phyloP scores from a whole-genome alignment of 768 basidiomycete genomes.

The Termitomyces sp. region DNA sequence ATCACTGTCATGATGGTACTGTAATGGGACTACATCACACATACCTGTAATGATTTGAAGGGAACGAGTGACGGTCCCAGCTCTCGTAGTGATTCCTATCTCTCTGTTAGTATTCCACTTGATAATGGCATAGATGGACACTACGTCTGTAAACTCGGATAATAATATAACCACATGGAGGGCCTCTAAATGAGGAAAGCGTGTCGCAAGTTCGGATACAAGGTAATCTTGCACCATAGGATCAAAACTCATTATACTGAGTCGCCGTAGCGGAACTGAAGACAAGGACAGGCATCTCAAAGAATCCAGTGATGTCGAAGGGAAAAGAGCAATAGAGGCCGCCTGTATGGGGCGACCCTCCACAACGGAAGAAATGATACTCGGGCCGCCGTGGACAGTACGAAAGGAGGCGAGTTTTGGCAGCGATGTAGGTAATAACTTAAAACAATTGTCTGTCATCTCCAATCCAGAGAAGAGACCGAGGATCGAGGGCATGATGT shows the following conservation, averaged over 20 bases:
- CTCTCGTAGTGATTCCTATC: constrained; percentile 36
- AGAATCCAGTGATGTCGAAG: constrained; percentile 29
- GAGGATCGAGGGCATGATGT: constrained; percentile 19
- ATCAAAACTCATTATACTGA: constrained; percentile 59
- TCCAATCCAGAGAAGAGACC: constrained; percentile 9
- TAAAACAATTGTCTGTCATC: constrained; percentile 17
- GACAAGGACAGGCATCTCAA: constrained; percentile 39
- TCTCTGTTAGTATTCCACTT: neutral
- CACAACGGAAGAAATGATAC: constrained; percentile 38
- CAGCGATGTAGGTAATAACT: constrained; percentile 34
- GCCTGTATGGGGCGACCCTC: constrained; percentile 40
- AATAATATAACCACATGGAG: constrained; percentile 55
- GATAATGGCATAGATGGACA: constrained; percentile 1
- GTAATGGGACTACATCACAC: constrained; percentile 4
- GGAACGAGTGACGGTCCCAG: constrained; percentile 30
- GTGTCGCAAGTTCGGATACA: constrained; percentile 38
- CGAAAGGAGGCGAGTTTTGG: constrained; percentile 45
- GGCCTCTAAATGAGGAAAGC: constrained; percentile 48
- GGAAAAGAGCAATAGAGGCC: constrained; percentile 49
- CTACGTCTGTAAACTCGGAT: constrained; percentile 42
- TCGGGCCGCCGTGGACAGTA: constrained; percentile 45
- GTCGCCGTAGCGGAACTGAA: constrained; percentile 33
- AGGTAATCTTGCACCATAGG: constrained; percentile 35
- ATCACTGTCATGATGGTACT: constrained; percentile 1
- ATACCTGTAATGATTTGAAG: constrained; percentile 36